phyloP scores from a whole-genome alignment of 139 green algal genomes.

The Chlamydomonas sp. region DNA sequence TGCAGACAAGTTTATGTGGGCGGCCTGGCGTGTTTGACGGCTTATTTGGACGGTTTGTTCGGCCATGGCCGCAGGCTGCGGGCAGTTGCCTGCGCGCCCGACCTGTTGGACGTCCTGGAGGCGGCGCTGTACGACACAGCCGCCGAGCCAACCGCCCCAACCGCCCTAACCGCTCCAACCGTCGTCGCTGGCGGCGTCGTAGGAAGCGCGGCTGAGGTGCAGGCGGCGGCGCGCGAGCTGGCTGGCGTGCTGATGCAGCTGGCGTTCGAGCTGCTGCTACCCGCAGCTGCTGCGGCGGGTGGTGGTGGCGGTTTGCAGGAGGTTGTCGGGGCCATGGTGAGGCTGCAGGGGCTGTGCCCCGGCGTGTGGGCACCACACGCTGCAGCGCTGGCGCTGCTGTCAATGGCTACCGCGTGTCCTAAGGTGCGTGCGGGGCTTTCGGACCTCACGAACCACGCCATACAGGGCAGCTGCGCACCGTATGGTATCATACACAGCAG shows the following conservation, averaged over 20 bases:
- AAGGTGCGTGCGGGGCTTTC: neutral
- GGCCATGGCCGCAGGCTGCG: neutral
- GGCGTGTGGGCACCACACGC: neutral
- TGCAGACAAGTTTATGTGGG: neutral
- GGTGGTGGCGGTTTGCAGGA: constrained; percentile 18
- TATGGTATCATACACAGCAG: too few relatives aligned
- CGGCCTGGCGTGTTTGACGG: neutral
- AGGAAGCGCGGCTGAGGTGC: neutral
- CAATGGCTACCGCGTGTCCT: neutral
- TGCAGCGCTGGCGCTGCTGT: constrained; percentile 29
- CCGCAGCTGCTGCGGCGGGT: neutral
- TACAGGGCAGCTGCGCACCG: too few relatives aligned
- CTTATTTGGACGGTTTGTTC: neutral
- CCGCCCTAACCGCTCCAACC: too few relatives aligned
- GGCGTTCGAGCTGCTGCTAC: constrained; percentile 22
- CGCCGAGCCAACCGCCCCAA: neutral
- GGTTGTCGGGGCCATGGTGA: constrained; percentile 30
- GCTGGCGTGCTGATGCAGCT: constrained; percentile 27
- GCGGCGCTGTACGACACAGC: constrained; percentile 11
- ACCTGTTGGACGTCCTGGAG: constrained; percentile 27
- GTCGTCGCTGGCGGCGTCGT: neutral
- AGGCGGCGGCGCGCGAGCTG: neutral
- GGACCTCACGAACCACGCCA: too few relatives aligned
- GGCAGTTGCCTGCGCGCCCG: neutral
- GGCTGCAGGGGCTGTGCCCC: constrained; percentile 23